Conservation (phyloP, 2,329 filamentous ascomycete genomes). For the Sporothrix curviconia region DNA sequence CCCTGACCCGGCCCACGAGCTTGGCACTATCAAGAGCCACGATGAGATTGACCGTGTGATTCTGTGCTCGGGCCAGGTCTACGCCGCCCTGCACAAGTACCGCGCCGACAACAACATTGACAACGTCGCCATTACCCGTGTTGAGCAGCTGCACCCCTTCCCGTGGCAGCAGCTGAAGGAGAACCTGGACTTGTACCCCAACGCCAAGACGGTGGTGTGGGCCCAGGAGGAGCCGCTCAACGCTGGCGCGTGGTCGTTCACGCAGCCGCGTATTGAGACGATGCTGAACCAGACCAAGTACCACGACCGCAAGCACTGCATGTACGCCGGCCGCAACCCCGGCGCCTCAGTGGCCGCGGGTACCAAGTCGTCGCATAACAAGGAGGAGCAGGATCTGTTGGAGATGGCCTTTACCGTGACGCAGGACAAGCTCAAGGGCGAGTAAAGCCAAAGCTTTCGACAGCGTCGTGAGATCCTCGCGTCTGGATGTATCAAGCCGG, state of each 20-base stretch:
- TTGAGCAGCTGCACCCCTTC: slow-evolving; percentile 98
- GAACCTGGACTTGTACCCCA: slow-evolving; percentile 94
- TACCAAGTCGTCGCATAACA: slow-evolving; percentile 77
- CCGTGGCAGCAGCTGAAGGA: slow-evolving; percentile 95
- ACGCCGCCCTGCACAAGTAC: slow-evolving; percentile 83
- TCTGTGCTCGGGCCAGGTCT: slow-evolving; percentile 92
- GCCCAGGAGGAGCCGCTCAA: slow-evolving; percentile 96
- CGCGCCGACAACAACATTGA: slow-evolving; percentile 79
- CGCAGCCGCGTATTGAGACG: slow-evolving; percentile 96
- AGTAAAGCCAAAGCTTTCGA: slow-evolving; percentile 42
- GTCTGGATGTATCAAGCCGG: too few relatives aligned
- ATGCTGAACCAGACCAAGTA: slow-evolving; percentile 86
- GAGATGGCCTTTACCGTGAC: slow-evolving; percentile 57
- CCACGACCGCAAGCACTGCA: slow-evolving; percentile 90
- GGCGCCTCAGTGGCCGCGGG: slow-evolving; percentile 92
- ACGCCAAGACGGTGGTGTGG: slow-evolving; percentile 97
- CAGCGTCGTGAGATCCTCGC: too few relatives aligned
- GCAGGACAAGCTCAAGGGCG: slow-evolving; percentile 64
- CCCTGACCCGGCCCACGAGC: slow-evolving; percentile 76
- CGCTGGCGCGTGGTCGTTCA: slow-evolving; percentile 92
- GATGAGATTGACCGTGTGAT: slow-evolving; percentile 92
- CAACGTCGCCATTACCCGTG: slow-evolving; percentile 86
- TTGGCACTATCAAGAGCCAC: slow-evolving; percentile 64
- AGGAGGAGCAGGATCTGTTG: slow-evolving; percentile 85
- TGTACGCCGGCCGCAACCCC: slow-evolving; percentile 92